Base-by-base conservation (phyloP, 306 rosid species). In the Pterocarpus santalinus region DNA sequence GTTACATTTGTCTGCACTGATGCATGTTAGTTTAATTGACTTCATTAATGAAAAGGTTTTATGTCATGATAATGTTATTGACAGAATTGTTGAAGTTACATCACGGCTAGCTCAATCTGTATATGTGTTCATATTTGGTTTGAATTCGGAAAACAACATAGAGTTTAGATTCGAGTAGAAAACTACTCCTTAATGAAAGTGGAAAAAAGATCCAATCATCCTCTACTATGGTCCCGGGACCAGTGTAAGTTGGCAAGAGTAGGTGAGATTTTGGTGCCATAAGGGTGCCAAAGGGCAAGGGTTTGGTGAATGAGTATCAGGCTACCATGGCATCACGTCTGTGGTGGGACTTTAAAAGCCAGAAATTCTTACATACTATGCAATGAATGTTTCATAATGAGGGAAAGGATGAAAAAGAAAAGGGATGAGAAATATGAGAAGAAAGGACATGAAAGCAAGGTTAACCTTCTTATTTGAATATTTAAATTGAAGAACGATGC, bases 221-320 rank as follows among this genome's bases (percentile, higher is more conserved):
- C 49, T 15, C 33, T 34, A 22, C 75, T 75, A 33, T 64, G 38
- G 78, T 49, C 17, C 0, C 41, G 80, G 49, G 49, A 72, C 56
- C 55, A 64, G 17, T 28, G 35, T 44, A 62, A 43, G 35, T 80
- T 65, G 69, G 46, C 46, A 33, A 76, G 12, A 34, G 67, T 82
- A 36, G 77, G 81, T 76, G 36, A 44, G 64, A 71, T 34, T 68
- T 63, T 55, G 75, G 82, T 64, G 43, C 11, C 3, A 2, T 11
- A 13, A 49, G 10, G 1, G 7, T 5, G 5, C 47, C 33, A 63
- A 70, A 71, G 67, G 65, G 15, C 30, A 38, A 30, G 51, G 63
- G 62, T 1, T 69, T 2, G 68, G 64, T 53, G 34, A 62, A 49
- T 65, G 35, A 36, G n/a, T 73, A 55, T 39, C 1, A 43, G 3